Conservation (phyloP, 2,329 filamentous ascomycete genomes). For the Pseudofabraea citricarpa region DNA sequence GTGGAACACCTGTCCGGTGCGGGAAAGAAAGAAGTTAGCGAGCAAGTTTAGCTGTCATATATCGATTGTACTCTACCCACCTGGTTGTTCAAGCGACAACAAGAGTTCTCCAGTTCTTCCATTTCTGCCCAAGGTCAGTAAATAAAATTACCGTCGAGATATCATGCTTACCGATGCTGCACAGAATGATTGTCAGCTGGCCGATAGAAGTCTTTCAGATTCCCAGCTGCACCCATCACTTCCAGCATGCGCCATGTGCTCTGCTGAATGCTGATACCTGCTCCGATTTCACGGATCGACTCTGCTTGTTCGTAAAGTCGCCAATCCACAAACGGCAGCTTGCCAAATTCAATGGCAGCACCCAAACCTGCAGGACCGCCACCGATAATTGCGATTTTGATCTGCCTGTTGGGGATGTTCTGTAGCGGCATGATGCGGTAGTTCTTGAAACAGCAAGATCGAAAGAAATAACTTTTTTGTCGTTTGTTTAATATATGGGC, state of each 20-base stretch:
- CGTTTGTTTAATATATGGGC: too few relatives aligned
- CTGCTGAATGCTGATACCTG: not conserved
- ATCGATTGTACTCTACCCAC: too few relatives aligned
- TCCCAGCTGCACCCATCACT: not conserved
- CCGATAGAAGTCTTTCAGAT: slow-evolving; percentile 3
- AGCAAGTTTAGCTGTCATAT: too few relatives aligned
- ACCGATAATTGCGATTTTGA: slow-evolving; percentile 11
- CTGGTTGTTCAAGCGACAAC: not conserved
- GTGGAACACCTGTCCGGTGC: not conserved
- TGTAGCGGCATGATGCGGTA: not conserved
- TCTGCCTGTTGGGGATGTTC: not conserved
- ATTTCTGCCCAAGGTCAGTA: not conserved
- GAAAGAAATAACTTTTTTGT: too few relatives aligned
- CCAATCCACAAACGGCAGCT: slow-evolving; percentile 3
- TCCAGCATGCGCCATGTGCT: slow-evolving; percentile 1
- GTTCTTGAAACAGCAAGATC: too few relatives aligned
- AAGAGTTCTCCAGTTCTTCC: not conserved
- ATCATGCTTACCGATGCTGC: slow-evolving; percentile 2
- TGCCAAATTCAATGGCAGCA: slow-evolving; percentile 4
- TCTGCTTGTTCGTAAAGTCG: slow-evolving; percentile 1
- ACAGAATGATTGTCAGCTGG: not conserved
- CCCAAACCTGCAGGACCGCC: slow-evolving; percentile 9
- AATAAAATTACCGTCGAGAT: not conserved
- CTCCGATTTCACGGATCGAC: not conserved
- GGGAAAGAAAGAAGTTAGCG: not conserved